These are phyloP conservation scores for Chalciporus sp. DNA, from an alignment of 1,284 basidiomycete genomes.

Conservation along the genomic window DNA sequence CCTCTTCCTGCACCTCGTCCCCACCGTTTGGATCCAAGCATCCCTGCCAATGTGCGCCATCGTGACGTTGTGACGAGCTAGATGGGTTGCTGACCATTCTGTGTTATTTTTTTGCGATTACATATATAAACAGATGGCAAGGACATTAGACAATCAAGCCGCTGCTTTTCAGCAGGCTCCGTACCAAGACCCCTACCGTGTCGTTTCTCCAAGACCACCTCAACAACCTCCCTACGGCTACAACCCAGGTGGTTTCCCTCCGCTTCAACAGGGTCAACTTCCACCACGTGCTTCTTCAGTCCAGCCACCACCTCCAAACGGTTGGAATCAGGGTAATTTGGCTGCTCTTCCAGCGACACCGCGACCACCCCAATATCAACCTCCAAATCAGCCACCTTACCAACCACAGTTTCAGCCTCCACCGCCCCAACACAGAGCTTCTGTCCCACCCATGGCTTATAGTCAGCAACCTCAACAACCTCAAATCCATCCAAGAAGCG, in stretches of 20 bases:
- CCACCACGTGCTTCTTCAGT: conserved; percentile 17
- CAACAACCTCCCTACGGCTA: conserved; percentile 19
- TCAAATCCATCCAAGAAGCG: conserved; percentile 22
- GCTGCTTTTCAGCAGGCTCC: conserved; percentile 24
- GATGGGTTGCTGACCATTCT: conserved; percentile 14
- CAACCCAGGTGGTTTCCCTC: conserved; percentile 14
- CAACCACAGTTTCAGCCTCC: conserved; percentile 26
- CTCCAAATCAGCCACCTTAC: conserved; percentile 12
- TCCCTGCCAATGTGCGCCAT: conserved; percentile 61
- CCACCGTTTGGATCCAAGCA: conserved; percentile 58
- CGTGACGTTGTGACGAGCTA: conserved; percentile 13
- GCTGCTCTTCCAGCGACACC: conserved; percentile 27
- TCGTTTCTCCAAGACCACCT: conserved; percentile 25
- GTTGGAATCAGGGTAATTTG: neutral
- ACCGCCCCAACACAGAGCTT: conserved; percentile 24
- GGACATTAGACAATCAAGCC: conserved; percentile 53
- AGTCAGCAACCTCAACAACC: conserved; percentile 19
- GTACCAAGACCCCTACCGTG: conserved; percentile 20
- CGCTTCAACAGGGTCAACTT: conserved; percentile 1
- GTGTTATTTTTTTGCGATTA: conserved; percentile 16
- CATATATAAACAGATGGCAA: conserved; percentile 58
- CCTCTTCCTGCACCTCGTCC: conserved; percentile 72
- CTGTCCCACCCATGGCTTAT: conserved; percentile 19
- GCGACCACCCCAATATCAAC: conserved; percentile 23
- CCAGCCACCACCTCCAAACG: conserved; percentile 14